Percentiles rank a stretch among this genome's conserved stretches.
Conservation (phyloP, 1,139 yeast species). For the Scheffersomyces insectosa region DNA sequence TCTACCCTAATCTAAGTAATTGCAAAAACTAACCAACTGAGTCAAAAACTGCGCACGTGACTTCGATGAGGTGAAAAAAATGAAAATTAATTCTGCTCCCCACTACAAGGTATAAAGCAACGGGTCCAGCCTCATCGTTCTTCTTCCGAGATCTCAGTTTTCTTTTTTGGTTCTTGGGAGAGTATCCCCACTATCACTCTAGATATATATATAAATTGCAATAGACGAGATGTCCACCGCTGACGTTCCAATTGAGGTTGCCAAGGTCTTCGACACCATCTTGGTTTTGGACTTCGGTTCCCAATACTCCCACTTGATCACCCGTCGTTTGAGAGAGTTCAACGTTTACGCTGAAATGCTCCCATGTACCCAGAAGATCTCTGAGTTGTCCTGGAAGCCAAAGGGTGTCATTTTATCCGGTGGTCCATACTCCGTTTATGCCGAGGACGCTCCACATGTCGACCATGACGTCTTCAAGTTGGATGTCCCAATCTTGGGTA, state of each 20-base stretch:
- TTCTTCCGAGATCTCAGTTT: not conserved
- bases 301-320: constrained; percentile 94
- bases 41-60: too few species aligned
- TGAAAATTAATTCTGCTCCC: too few species aligned
- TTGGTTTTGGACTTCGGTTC: constrained; percentile 98
- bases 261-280: constrained; percentile 91
- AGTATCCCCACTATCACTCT: not conserved
- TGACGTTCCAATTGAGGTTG: constrained; percentile 59
- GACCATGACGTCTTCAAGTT: constrained; percentile 91
- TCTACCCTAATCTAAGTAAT: too few species aligned
- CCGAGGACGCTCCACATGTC: constrained; percentile 94
- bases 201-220: too few species aligned
- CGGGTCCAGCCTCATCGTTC: not conserved
- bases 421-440: constrained; percentile 97
- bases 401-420: constrained; percentile 96
- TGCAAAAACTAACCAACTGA: too few species aligned
- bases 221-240: constrained; percentile 8
- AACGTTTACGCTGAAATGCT: constrained; percentile 98
- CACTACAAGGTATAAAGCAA: too few species aligned
- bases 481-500: constrained; percentile 92
- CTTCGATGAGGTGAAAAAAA: too few species aligned
- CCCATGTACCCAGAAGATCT: constrained; percentile 96
- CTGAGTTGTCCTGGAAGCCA: constrained; percentile 91
- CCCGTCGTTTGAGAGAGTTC: constrained; percentile 97
- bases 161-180: constrained; percentile 1